A percentile compares a stretch with the other conserved stretches of the same genome.
Conservation (phyloP, 2,329 filamentous ascomycete genomes). For the Epichloe gansuensis region DNA sequence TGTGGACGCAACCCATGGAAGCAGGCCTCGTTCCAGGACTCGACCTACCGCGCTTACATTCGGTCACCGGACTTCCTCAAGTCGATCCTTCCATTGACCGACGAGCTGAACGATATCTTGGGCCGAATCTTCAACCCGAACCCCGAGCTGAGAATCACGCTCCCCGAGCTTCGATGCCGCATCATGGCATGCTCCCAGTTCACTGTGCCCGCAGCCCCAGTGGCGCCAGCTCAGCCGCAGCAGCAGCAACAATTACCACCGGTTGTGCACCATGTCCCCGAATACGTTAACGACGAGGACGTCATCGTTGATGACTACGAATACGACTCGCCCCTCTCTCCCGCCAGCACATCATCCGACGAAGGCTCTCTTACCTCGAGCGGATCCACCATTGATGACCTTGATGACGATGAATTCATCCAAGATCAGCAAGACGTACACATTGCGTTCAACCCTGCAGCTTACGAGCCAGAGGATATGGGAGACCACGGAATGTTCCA, state of each 20-base stretch:
- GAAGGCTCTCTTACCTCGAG: constrained; percentile 45
- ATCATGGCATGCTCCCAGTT: constrained; percentile 69
- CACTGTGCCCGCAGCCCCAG: constrained; percentile 35
- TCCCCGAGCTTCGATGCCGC: constrained; percentile 64
- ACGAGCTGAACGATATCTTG: constrained; percentile 80
- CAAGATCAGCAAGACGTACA: constrained; percentile 30
- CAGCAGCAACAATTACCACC: constrained; percentile 21
- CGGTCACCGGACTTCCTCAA: constrained; percentile 79
- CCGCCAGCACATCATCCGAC: constrained; percentile 38
- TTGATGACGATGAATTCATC: constrained; percentile 36
- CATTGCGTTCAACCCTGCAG: constrained; percentile 29
- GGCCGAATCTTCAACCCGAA: constrained; percentile 78
- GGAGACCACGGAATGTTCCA: constrained; percentile 27
- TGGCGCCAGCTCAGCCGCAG: constrained; percentile 20
- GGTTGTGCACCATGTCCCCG: constrained; percentile 27
- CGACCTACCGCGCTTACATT: constrained; percentile 84
- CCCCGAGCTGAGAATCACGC: constrained; percentile 68
- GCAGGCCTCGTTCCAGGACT: constrained; percentile 83
- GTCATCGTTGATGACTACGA: constrained; percentile 31
- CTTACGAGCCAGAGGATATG: constrained; percentile 35
- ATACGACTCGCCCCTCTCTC: constrained; percentile 36
- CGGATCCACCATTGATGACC: constrained; percentile 38
- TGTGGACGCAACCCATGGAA: constrained; percentile 99
- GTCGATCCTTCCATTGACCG: constrained; percentile 81
- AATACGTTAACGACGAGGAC: constrained; percentile 38